Percentiles rank a stretch among this genome's conserved stretches.
Conservation (phyloP, 2,329 filamentous ascomycete species). For the Elsinoe arachidis region DNA sequence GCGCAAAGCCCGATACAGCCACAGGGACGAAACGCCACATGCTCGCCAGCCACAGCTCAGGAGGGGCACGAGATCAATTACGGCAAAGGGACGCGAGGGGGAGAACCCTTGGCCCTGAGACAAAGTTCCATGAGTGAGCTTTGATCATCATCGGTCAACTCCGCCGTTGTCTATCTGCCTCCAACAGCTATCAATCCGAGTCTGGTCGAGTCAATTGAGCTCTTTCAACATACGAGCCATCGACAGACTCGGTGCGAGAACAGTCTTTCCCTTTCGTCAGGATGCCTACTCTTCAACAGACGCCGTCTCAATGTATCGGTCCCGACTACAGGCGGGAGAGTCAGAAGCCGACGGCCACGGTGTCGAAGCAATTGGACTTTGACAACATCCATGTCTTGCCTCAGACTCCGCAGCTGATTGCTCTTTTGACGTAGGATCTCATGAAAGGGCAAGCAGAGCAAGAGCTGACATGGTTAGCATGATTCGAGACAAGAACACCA, state of each 20-base stretch:
- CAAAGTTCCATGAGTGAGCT: constrained; percentile 5
- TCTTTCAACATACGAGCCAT: not conserved
- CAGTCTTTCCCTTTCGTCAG: not conserved
- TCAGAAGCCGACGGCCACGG: constrained; percentile 73
- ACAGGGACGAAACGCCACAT: not conserved
- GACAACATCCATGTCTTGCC: constrained; percentile 84
- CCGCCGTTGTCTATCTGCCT: not conserved
- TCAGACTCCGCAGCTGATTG: constrained; percentile 94
- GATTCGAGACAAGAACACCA: constrained; percentile 85
- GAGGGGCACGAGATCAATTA: constrained; percentile 5
- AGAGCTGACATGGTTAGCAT: constrained; percentile 50
- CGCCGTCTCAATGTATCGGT: constrained; percentile 57
- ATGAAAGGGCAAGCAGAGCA: not conserved
- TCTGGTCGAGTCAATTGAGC: not conserved
- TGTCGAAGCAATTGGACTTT: constrained; percentile 72
- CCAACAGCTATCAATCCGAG: not conserved
- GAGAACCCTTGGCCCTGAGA: constrained; percentile 9
- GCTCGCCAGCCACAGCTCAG: not conserved
- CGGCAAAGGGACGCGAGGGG: not conserved
- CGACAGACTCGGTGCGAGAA: not conserved
- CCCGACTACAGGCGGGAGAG: constrained; percentile 67
- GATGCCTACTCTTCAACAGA: constrained; percentile 8
- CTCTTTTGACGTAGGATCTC: constrained; percentile 79
- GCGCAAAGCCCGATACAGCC: not conserved
- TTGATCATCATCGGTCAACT: constrained; percentile 3